Base-by-base conservation (phyloP, 176 grass and related monocot genomes). In the Ampelocalamus luodianensis region DNA sequence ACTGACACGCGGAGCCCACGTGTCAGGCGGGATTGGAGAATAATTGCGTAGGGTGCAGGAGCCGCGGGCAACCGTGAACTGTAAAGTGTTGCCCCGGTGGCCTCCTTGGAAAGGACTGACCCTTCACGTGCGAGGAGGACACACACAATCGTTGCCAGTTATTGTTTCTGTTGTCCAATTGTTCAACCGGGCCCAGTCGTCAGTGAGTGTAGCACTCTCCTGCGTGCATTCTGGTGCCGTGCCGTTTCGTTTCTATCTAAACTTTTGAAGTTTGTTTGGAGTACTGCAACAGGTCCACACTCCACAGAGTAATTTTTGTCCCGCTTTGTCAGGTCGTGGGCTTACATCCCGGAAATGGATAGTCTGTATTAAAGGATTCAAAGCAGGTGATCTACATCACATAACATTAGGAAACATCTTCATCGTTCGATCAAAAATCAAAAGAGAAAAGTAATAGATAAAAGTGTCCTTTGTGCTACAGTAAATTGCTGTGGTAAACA, bases 81-180 rank as follows among this genome's bases (percentile, higher is more conserved):
- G 78, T 68, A 68, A 80, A 80, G 62, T 15, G 11, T 0, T 14
- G 27, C n/a, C 14, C 18, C 44, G 58, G 9, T 67, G 26, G 34
- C 3, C 15, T 48, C 26, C 83, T 29, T 86, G 32, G 67, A 73
- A 72, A 72, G 68, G 40, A 60, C 32, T 32, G 67, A 48, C n/a
- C 44, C 55, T 2, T 80, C 84, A 79, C 76, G 56, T 80, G 84
- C 49, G 8, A 10, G 10, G 49, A 5, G 55, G 55, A n/a, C 54
- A n/a, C 54, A 58, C 5, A 58, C n/a, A 23, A n/a, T 58, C 55
- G 55, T 6, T 37, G 11, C 61, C 6, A 0, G 7, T 0, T 17
- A 20, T 7, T 50, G 27, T 18, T 23, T 5, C 10, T 12, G 18
- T 10, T 22, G 32, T 10, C 12, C 34, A 32, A 38, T 46, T 78